A percentile compares a stretch with the other conserved stretches of the same genome.
Conservation (phyloP, 176 grass and related monocot genomes). For the Carex cristatella region DNA sequence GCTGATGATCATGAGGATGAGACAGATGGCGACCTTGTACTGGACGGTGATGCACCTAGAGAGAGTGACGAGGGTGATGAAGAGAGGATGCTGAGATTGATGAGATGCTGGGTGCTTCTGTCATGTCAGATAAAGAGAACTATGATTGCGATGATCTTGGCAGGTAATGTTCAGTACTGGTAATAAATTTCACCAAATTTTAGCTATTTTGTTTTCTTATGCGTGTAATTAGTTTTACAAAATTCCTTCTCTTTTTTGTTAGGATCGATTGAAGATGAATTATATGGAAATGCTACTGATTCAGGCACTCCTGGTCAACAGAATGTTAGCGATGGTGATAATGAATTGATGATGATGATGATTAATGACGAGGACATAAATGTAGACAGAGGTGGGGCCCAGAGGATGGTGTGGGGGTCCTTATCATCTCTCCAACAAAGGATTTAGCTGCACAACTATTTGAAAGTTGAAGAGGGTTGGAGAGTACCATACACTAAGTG, state of each 20-base stretch:
- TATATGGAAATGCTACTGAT: conserved; percentile 67
- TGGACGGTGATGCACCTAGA: conserved; percentile 10
- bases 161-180: neutral
- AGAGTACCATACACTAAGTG: conserved; percentile 52
- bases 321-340: no score
- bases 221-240: neutral
- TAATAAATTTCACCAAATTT: neutral
- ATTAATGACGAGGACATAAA: no score
- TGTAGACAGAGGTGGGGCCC: conserved; percentile 44
- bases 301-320: conserved; percentile 18
- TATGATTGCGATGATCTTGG: conserved; percentile 71
- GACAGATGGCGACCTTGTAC: conserved; percentile 47
- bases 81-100: conserved; percentile 36
- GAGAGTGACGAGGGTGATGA: conserved; percentile 29
- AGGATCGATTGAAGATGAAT: conserved; percentile 48
- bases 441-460: conserved; percentile 89
- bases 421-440: conserved; percentile 74
- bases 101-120: conserved; percentile 26
- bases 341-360: no score
- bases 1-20: conserved; percentile 42
- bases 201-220: neutral
- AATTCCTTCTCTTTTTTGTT: neutral
- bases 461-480: conserved; percentile 45
- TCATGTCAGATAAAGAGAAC: conserved; percentile 20
- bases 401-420: conserved; percentile 69